A percentile compares a stretch with the other conserved stretches of the same genome.
phyloP scores from a whole-genome alignment of 176 grass and related monocot species.

The Hyparrhenia diplandra region DNA sequence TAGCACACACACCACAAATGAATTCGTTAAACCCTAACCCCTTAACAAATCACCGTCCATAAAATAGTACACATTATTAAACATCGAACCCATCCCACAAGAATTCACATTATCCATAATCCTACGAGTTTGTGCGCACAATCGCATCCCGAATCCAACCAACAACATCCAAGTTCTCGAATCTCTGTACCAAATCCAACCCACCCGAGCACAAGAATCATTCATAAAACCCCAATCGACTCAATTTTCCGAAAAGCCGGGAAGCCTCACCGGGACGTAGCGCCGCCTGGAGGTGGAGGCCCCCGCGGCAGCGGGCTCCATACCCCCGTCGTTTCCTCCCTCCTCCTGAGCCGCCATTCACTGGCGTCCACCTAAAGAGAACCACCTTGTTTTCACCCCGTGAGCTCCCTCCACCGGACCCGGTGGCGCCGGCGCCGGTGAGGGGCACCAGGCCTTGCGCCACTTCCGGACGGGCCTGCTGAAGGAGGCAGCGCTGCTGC shows the following conservation, averaged over 20 bases:
- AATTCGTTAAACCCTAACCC: slow-evolving; percentile 1
- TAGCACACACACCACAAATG: background rate
- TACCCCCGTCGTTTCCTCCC: background rate
- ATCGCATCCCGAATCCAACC: background rate
- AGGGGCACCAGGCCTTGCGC: slow-evolving; percentile 73
- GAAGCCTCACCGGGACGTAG: slow-evolving; percentile 58
- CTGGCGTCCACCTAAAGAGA: slow-evolving; percentile 78
- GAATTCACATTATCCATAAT: background rate
- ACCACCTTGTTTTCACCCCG: slow-evolving; percentile 31
- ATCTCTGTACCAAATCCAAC: slow-evolving; percentile 9
- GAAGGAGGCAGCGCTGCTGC: slow-evolving; percentile 47
- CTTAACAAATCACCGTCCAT: background rate
- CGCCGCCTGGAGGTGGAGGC: slow-evolving; percentile 46
- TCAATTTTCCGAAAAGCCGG: background rate
- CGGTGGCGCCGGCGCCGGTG: background rate
- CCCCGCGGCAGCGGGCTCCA: slow-evolving; percentile 7
- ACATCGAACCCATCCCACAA: background rate
- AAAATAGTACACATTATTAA: background rate
- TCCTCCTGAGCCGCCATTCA: slow-evolving; percentile 14
- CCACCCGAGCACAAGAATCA: background rate
- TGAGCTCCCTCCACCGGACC: background rate
- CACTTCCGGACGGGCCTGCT: slow-evolving; percentile 73
- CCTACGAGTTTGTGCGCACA: background rate
- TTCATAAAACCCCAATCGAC: background rate
- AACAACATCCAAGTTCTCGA: background rate